Percentiles rank a stretch among this genome's conserved stretches.
Evolutionary conservation across 305 asterid species (phyloP).

Genomic region (Withania somnifera): DNA sequence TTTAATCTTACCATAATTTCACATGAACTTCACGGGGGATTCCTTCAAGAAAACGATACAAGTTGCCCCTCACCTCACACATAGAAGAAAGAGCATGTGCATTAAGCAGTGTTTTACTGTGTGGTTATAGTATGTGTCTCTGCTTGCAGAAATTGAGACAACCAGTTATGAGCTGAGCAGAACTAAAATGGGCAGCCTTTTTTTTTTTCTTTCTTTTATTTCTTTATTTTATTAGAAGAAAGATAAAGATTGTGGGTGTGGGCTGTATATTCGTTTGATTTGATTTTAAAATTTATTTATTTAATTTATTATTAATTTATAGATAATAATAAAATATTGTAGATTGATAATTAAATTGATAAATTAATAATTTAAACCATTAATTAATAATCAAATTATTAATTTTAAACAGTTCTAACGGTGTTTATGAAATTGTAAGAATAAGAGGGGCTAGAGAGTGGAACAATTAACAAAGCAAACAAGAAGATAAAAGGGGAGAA

Average conservation of each 20-base stretch:
- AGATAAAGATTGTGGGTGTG: slow-evolving; percentile 1
- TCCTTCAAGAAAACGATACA: slow-evolving; percentile 25
- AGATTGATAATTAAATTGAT: too few relatives aligned
- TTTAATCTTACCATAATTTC: slow-evolving; percentile 28
- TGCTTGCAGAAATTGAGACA: slow-evolving; percentile 5
- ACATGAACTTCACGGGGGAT: slow-evolving; percentile 62
- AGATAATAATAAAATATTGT: too few relatives aligned
- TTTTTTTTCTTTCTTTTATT: background rate
- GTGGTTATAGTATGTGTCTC: background rate
- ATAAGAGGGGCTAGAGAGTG: slow-evolving; percentile 13
- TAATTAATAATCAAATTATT: too few relatives aligned
- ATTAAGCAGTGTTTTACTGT: background rate
- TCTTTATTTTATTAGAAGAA: background rate
- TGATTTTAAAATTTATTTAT: too few relatives aligned
- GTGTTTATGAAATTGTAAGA: background rate
- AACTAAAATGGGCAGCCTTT: background rate
- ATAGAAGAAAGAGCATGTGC: background rate
- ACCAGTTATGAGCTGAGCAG: slow-evolving; percentile 6
- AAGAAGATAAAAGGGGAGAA: slow-evolving; percentile 1
- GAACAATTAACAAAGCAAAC: slow-evolving; percentile 15
- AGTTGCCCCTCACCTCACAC: slow-evolving; percentile 4
- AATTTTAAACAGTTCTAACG: too few relatives aligned
- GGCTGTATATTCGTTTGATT: too few relatives aligned
- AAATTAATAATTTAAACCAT: too few relatives aligned
- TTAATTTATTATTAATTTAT: too few relatives aligned